A percentile compares a stretch with the other conserved stretches of the same genome.
Conservation (phyloP, 1,139 yeast genomes). For the Protomyces inouyei region DNA sequence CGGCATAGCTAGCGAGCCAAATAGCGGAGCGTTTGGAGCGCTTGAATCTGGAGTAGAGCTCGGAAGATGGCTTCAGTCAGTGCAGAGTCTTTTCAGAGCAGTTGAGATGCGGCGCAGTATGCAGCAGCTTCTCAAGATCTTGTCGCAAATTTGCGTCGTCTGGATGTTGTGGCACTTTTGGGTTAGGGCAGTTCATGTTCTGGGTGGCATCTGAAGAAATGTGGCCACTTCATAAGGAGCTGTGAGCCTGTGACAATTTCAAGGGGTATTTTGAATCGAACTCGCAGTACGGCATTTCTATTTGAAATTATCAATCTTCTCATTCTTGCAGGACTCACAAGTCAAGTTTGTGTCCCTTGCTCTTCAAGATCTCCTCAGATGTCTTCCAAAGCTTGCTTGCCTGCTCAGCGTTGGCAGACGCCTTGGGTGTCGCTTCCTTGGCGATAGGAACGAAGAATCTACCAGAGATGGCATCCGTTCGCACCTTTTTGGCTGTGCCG, state of each 20-base stretch:
- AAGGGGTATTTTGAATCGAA: too few species aligned
- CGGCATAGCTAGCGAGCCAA: not conserved
- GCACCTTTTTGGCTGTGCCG: slow-evolving; percentile 53
- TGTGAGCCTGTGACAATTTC: too few species aligned
- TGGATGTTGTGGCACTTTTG: too few species aligned
- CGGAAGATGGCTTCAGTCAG: not conserved
- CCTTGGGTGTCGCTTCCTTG: not conserved
- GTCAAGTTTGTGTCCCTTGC: not conserved
- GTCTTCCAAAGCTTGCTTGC: slow-evolving; percentile 6
- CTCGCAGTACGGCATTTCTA: too few species aligned
- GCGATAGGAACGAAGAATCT: slow-evolving; percentile 18
- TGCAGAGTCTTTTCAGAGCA: too few species aligned
- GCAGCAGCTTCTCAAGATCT: too few species aligned
- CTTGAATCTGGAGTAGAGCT: not conserved
- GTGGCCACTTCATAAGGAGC: too few species aligned
- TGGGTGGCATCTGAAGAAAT: too few species aligned
- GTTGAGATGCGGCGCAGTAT: too few species aligned
- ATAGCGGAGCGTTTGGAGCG: not conserved
- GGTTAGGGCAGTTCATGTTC: too few species aligned
- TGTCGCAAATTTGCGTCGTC: too few species aligned
- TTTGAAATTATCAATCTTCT: too few species aligned
- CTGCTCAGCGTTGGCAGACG: not conserved
- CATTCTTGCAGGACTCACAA: not conserved
- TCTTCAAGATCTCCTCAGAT: not conserved
- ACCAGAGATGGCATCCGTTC: slow-evolving; percentile 12